Conservation (phyloP, 2,329 filamentous ascomycete genomes). For the Fusarium nurragi region DNA sequence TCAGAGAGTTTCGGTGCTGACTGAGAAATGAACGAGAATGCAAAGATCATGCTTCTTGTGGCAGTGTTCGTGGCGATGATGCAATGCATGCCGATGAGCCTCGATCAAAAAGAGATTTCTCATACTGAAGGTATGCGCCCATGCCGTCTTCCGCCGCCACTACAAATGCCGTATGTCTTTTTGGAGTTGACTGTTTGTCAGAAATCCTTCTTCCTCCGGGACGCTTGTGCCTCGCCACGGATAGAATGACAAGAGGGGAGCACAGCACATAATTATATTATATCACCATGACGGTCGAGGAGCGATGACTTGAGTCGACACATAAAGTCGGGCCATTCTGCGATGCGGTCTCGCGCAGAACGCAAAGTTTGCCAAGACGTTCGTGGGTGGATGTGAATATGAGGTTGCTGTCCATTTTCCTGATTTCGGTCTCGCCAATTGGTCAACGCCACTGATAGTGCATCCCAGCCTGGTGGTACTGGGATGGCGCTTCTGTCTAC, state of each 20-base stretch:
- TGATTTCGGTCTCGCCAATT: constrained; percentile 28
- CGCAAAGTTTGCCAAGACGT: constrained; percentile 24
- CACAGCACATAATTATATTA: neutral
- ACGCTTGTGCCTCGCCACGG: constrained; percentile 19
- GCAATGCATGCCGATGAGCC: constrained; percentile 8
- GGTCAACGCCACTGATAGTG: constrained; percentile 23
- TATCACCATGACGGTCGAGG: neutral
- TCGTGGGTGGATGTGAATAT: constrained; percentile 16
- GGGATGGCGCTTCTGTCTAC: constrained; percentile 17
- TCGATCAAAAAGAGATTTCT: constrained; percentile 1
- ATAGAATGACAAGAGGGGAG: constrained; percentile 7
- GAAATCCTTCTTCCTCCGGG: constrained; percentile 7
- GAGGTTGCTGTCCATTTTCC: constrained; percentile 21
- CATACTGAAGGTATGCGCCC: constrained; percentile 3
- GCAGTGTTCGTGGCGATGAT: constrained; percentile 24
- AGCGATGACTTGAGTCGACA: constrained; percentile 18
- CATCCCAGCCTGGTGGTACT: constrained; percentile 35
- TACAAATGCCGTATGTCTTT: constrained; percentile 1
- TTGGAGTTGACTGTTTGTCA: constrained; percentile 1
- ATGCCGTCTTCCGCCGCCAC: constrained; percentile 18
- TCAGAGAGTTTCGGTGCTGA: constrained; percentile 9
- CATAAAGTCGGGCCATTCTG: constrained; percentile 27
- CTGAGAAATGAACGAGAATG: constrained; percentile 5
- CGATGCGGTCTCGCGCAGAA: constrained; percentile 19
- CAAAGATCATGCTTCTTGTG: constrained; percentile 23